Evolutionary conservation across 192 early-diverging fungal genomes (phyloP), one percentile per base, ranked within the genome.

Genomic region (Coemansia sp.): DNA sequence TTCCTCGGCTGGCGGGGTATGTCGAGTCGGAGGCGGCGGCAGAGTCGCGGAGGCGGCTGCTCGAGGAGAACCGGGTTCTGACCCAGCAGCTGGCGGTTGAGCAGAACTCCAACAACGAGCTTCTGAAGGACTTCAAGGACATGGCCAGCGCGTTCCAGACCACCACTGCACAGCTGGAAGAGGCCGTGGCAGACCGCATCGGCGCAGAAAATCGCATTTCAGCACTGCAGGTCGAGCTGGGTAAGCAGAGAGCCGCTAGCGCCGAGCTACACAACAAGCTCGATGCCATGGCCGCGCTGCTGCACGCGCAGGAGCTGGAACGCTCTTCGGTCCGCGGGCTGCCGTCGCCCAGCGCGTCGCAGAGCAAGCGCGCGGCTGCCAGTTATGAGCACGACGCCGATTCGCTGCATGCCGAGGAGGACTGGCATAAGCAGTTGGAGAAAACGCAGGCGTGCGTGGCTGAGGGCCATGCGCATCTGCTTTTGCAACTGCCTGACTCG

Each of bases 101-200:
- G 60, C 68, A 63, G 28, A 56, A 65, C 42, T 51, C 52, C 28
- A 70, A 71, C 58, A n/a, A 66, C 4, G 54, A 56, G 52, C 72
- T 80, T 6, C 22, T 80, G 1, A 40, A 33, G 0, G 62, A 68
- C n/a, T 11, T 74, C 7, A 67, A 68, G 18, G 38, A 49, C 0
- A 66, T 68, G 57, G 57, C 62, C 5, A 29, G 30, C 0, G 31
- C 29, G 14, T 31, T 51, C 17, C 40, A 67, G 42, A n/a, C 48
- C 10, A 49, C 49, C n/a, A 62, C 42, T 16, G 40, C 29, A 0
- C 63, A 73, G 25, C 45, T 70, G 7, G 64, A 29, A 5, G 45
- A 54, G 22, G 48, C 66, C 54, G 30, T 18, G 5, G 30, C 32
- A 3, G 59, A 48, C 7, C 68, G 61, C 12, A 18, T 25, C 8